These are phyloP conservation scores for Cyberlindnera lachancei DNA, from an alignment of 805 yeast genomes.

Conservation along the genomic window DNA sequence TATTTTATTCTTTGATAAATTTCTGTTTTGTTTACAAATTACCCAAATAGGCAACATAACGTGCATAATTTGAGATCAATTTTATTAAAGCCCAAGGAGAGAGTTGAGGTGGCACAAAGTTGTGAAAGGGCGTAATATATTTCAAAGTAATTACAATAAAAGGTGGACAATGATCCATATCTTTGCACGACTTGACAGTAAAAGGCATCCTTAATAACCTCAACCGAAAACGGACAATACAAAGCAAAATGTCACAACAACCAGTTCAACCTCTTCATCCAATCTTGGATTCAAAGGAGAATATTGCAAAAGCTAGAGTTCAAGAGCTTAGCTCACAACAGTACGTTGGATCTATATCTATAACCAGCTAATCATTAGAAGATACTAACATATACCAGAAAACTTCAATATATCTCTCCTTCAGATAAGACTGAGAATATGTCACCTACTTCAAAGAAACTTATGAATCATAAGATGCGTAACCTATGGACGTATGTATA, in stretches of 20 bases:
- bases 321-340: slow-evolving; percentile 22
- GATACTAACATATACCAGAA: slow-evolving; percentile 13
- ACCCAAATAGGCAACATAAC: too few species aligned
- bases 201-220: too few species aligned
- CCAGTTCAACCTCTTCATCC: slow-evolving; percentile 24
- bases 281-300: slow-evolving; percentile 22
- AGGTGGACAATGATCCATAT: too few species aligned
- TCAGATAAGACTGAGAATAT: slow-evolving; percentile 23
- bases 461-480: slow-evolving; percentile 22
- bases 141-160: too few species aligned
- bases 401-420: slow-evolving; percentile 23
- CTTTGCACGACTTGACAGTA: too few species aligned
- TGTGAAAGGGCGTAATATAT: too few species aligned
- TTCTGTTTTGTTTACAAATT: too few species aligned
- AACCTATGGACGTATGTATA: slow-evolving; percentile 19
- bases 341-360: slow-evolving; percentile 10
- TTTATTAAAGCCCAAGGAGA: too few species aligned
- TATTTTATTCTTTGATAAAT: too few species aligned
- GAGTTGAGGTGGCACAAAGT: too few species aligned
- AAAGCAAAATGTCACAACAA: slow-evolving; percentile 12
- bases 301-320: slow-evolving; percentile 22
- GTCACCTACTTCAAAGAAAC: slow-evolving; percentile 24
- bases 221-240: too few species aligned
- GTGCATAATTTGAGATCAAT: too few species aligned
- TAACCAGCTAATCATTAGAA: background rate